Evolutionary conservation across 805 yeast species (phyloP).

Genomic region (Zygotorulaspora florentina): DNA sequence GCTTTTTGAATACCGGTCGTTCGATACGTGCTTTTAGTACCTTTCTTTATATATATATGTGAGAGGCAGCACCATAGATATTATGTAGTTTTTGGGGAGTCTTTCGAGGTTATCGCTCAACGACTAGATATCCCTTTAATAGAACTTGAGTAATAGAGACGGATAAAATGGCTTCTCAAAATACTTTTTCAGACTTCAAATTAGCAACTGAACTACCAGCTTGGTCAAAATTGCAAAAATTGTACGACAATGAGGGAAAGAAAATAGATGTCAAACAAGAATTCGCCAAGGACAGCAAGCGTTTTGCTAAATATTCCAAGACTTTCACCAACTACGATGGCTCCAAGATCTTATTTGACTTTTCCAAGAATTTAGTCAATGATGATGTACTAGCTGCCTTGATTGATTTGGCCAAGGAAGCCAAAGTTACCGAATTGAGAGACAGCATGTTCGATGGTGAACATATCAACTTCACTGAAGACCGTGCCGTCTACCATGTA

Average conservation of each 20-base stretch:
- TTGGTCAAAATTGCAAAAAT: slow-evolving; percentile 70
- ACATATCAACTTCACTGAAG: slow-evolving; percentile 93
- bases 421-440: slow-evolving; percentile 80
- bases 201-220: slow-evolving; percentile 73
- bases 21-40: too few species aligned
- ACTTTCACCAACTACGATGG: slow-evolving; percentile 82
- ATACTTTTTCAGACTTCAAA: slow-evolving; percentile 46
- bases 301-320: slow-evolving; percentile 73
- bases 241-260: slow-evolving; percentile 69
- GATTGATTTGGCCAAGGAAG: slow-evolving; percentile 80
- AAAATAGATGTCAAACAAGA: slow-evolving; percentile 69
- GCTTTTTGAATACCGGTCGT: too few species aligned
- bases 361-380: slow-evolving; percentile 88
- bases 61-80: too few species aligned
- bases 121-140: too few species aligned
- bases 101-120: too few species aligned
- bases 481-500: slow-evolving; percentile 93
- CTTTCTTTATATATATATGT: too few species aligned
- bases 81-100: too few species aligned
- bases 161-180: slow-evolving; percentile 21
- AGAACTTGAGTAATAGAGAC: not conserved
- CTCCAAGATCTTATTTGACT: slow-evolving; percentile 87
- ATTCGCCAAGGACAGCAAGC: slow-evolving; percentile 65
- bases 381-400: slow-evolving; percentile 71
- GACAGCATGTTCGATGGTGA: slow-evolving; percentile 90